phyloP scores from a whole-genome alignment of 306 rosid species.

The Mucuna pruriens region DNA sequence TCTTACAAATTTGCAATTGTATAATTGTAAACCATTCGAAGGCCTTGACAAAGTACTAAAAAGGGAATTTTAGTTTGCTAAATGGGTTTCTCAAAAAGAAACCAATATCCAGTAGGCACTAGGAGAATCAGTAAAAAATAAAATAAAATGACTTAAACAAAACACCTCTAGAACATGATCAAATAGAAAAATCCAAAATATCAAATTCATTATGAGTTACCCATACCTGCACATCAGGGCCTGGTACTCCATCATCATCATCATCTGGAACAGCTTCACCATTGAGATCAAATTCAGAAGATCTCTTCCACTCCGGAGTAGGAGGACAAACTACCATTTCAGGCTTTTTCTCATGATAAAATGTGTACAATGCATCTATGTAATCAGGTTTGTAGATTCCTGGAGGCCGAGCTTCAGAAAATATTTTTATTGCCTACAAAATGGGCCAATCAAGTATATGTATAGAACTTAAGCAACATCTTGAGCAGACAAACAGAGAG shows the following conservation, averaged over 20 bases:
- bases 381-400: constrained; percentile 98
- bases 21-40: background rate
- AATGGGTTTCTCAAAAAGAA: background rate
- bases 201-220: constrained; percentile 39
- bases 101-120: background rate
- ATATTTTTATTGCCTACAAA: constrained; percentile 78
- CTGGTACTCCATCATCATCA: constrained; percentile 64
- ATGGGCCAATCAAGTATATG: constrained; percentile 30
- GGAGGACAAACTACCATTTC: constrained; percentile 85
- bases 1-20: background rate
- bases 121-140: background rate
- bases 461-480: constrained; percentile 23
- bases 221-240: constrained; percentile 77
- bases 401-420: constrained; percentile 95
- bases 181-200: constrained; percentile 21
- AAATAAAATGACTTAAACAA: background rate
- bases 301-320: constrained; percentile 98
- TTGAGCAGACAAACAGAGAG: background rate
- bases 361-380: constrained; percentile 79
- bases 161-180: constrained; percentile 10
- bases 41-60: background rate
- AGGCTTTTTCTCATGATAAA: constrained; percentile 92
- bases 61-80: background rate
- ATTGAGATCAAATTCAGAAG: constrained; percentile 95
- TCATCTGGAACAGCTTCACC: constrained; percentile 95